A percentile compares a stretch with the other conserved stretches of the same genome.
These are phyloP conservation scores for Penicillium mononematosum DNA, from an alignment of 495 filamentous ascomycete species.

Conservation along the genomic window DNA sequence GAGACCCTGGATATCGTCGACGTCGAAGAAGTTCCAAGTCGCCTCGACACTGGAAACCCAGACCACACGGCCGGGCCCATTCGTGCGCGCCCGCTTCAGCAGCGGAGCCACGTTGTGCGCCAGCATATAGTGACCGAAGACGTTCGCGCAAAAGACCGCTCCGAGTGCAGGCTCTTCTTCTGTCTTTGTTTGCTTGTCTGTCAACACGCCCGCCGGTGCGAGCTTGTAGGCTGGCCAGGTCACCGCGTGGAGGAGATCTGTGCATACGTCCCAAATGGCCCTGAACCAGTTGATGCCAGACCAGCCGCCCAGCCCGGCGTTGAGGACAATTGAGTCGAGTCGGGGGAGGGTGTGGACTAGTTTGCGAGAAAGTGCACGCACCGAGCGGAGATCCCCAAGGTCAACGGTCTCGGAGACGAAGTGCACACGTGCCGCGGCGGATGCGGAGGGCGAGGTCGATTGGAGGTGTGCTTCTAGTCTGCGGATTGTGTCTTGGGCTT, in stretches of 20 bases:
- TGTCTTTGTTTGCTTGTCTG: conserved; percentile 29
- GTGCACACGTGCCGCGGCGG: conserved; percentile 37
- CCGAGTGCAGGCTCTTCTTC: conserved; percentile 61
- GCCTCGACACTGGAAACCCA: conserved; percentile 84
- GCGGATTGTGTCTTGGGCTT: conserved; percentile 43
- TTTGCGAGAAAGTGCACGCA: conserved; percentile 50
- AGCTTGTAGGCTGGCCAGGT: conserved; percentile 80
- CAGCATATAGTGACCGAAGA: conserved; percentile 94
- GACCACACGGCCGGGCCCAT: conserved; percentile 63
- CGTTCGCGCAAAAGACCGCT: conserved; percentile 82
- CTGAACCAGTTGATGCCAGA: conserved; percentile 69
- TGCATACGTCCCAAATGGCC: conserved; percentile 59
- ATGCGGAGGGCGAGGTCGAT: conserved; percentile 20
- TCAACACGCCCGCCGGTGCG: conserved; percentile 57
- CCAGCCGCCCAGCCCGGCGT: conserved; percentile 89
- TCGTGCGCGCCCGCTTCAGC: conserved; percentile 51
- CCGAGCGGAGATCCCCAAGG: conserved; percentile 53
- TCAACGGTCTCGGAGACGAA: conserved; percentile 55
- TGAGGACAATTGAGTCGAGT: conserved; percentile 78
- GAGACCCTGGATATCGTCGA: conserved; percentile 75
- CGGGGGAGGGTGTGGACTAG: conserved; percentile 55
- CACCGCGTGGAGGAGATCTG: conserved; percentile 63
- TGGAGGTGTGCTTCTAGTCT: conserved; percentile 42
- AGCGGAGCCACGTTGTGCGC: conserved; percentile 74
- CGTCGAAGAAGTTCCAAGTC: conserved; percentile 51